Conservation (phyloP, 352 stramenopile genomes). For the Stephanocyclus meneghinianus region DNA sequence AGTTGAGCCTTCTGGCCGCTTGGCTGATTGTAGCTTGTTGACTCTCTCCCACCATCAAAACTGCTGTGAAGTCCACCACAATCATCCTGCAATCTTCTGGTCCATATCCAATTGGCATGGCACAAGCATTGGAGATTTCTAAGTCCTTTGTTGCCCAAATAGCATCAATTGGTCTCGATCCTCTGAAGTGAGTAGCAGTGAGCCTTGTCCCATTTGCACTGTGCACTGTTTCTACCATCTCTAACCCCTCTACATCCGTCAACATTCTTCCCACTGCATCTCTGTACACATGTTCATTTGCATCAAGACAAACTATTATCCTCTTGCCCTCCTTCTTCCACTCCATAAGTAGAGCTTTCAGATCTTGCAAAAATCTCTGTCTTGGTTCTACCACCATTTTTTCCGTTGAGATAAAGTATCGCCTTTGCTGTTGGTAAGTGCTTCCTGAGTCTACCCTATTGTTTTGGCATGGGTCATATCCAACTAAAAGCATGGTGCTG, state of each 20-base stretch:
- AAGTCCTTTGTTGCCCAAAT: slow-evolving; percentile 1
- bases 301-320: slow-evolving; percentile 23
- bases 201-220: background rate
- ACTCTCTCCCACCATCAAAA: background rate
- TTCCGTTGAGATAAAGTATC: slow-evolving; percentile 23
- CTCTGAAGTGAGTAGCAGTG: slow-evolving; percentile 15
- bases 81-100: background rate
- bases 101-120: background rate
- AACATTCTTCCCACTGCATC: slow-evolving; percentile 12
- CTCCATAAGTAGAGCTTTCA: slow-evolving; percentile 1
- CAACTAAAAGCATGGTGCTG: background rate
- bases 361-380: slow-evolving; percentile 12
- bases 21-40: background rate
- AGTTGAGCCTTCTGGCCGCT: slow-evolving; percentile 8
- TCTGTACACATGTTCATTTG: slow-evolving; percentile 37
- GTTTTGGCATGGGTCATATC: slow-evolving; percentile 22
- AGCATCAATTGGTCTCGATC: slow-evolving; percentile 6
- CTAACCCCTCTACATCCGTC: background rate
- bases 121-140: background rate
- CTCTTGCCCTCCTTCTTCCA: slow-evolving; percentile 16
- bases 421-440: slow-evolving; percentile 34
- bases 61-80: background rate
- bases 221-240: slow-evolving; percentile 17
- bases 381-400: slow-evolving; percentile 17
- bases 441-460: background rate